Evolutionary conservation across 805 yeast species (phyloP), one percentile per base, ranked within the genome.

Genomic region (Wickerhamomyces xylosicus): DNA sequence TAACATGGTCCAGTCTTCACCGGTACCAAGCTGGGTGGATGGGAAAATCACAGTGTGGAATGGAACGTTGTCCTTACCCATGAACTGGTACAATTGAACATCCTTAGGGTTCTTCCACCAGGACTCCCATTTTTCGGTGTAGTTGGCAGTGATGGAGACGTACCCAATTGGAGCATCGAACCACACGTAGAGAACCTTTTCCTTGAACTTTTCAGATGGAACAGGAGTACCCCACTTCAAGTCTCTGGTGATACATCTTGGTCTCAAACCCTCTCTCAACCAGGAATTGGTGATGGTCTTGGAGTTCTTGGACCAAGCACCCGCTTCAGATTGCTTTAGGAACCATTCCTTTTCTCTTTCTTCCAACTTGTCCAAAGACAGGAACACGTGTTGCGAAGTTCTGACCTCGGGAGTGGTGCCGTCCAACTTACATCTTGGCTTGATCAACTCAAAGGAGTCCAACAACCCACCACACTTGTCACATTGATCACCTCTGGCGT

Each of bases 31-130:
- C 63, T 79, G 82, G 20, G 95, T 66, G 33, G 94, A 79, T 43
- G 99, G 99, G 86, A 90, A 92, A 41, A 92, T 95, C 41, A 92
- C 98, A 1, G 96, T 83, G 59, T 92, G 99, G 85, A 92, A 92
- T 25, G 97, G 97, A 53, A 89, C 97, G 57, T 92, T 92, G 63
- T 92, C 99, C 62, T 92, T 92, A 63, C 99, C 99, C 99, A 92
- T 92, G 62, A 92, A 92, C 68, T 92, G 99, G 61, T 85, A 86
- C 49, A 92, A 68, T 48, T 83, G 64, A 46, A 92, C 96, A 45
- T 87, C 60, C 39, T 87, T 86, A n/a, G 95, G 95, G 56, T 83
- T 70, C 52, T 75, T 77, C 99, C 99, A 92, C 98, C 98, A 90
- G 50, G 75, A 58, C 53, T 72, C 65, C 97, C 97, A 90, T 34